Base-by-base conservation (phyloP, 148 eudicot genomes). In the Dysphania ambrosioides region DNA sequence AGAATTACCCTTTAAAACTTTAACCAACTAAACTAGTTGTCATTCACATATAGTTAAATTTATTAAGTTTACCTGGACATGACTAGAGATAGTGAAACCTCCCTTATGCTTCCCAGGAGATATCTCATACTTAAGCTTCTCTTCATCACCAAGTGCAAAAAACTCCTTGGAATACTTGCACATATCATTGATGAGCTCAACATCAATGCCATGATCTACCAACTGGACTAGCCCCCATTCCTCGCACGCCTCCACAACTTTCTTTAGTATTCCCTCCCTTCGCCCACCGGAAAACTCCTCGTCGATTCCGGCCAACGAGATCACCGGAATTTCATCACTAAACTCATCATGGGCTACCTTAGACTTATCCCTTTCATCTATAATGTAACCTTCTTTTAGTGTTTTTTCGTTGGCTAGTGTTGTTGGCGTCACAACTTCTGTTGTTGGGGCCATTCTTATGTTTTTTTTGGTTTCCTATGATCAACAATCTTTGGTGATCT, bases 221-320 rank as follows among this genome's bases (percentile, higher is more conserved):
- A 91, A 82, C 66, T 91, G 97, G 42, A 91, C 88, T 2, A 91
- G 72, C 40, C 97, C 97, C 97, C 97, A 91, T 11, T 84, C 91
- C 49, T 91, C 90, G 15, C 88, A 86, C 6, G 97, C 97, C 30
- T 81, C 82, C 23, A 83, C 91, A 0, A 91, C 82, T 51, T 80
- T 78, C 77, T 71, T 31, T 35, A 87, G 60, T 0, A 87, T 84
- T 73, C 79, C 88, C 9, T 68, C 40, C 69, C 96, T 80, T 66
- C 70, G 40, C 0, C 75, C 82, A 0, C 76, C 84, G 0, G 63
- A 58, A 51, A 5, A 21, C 1, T 51, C 71, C 23, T 87, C 90
- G 19, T 88, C 89, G 0, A 90, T 76, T 24, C 93, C 96, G 2
- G 78, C 87, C 8, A 91, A 76, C 1, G 92, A 91, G 6, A 91